Conservation (phyloP, 2,329 filamentous ascomycete genomes). For the Claviceps sorghi region DNA sequence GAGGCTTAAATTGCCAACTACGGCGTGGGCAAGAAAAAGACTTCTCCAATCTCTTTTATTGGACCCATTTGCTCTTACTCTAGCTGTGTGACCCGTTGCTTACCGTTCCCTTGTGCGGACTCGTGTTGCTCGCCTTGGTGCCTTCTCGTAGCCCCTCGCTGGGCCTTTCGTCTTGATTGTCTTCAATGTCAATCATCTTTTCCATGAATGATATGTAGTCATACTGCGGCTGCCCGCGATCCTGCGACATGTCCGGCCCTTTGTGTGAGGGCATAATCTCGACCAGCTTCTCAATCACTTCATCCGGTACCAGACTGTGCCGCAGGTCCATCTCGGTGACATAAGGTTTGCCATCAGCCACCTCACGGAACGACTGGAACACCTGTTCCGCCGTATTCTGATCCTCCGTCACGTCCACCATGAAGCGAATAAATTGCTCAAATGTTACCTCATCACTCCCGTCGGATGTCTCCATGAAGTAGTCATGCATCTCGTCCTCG, state of each 20-base stretch:
- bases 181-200: conserved; percentile 47
- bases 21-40: not conserved
- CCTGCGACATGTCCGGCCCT: conserved; percentile 74
- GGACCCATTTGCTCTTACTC: not conserved
- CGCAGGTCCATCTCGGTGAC: conserved; percentile 95
- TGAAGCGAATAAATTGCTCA: conserved; percentile 97
- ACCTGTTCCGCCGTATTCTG: conserved; percentile 98
- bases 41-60: not conserved
- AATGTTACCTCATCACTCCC: conserved; percentile 75
- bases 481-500: conserved; percentile 95
- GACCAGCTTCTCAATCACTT: conserved; percentile 86
- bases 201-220: conserved; percentile 99
- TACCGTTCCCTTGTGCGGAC: conserved; percentile 20
- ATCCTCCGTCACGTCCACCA: conserved; percentile 97
- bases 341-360: conserved; percentile 96
- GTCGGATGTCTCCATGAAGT: conserved; percentile 75
- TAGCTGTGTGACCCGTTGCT: conserved; percentile 17
- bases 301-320: conserved; percentile 88
- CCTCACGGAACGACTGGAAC: conserved; percentile 93
- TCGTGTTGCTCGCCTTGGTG: conserved; percentile 18
- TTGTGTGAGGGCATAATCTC: conserved; percentile 73
- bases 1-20: not conserved
- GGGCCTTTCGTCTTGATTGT: conserved; percentile 14
- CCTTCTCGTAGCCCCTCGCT: conserved; percentile 20
- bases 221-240: conserved; percentile 73